Evolutionary conservation across 164 flowering plant genomes (phyloP).

Genomic region (Sextonia rubra): DNA sequence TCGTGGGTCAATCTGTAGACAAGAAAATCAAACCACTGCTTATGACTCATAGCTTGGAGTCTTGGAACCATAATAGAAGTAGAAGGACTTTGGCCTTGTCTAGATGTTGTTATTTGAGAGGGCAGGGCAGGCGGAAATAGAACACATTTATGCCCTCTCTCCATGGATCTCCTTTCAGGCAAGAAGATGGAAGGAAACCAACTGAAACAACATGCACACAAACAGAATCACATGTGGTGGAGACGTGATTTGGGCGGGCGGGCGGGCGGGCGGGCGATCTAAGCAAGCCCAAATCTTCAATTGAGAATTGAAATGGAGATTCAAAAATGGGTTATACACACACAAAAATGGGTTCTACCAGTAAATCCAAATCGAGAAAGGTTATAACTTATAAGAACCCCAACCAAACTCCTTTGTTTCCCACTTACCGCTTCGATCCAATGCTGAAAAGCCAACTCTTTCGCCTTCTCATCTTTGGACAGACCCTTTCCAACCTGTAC

Average conservation of each 20-base stretch:
- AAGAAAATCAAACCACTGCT: neutral
- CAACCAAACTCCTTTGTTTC: neutral
- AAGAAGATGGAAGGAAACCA: neutral
- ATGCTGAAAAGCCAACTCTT: conserved; percentile 80
- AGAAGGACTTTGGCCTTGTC: neutral
- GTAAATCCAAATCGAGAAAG: neutral
- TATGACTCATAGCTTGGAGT: neutral
- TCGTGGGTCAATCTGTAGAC: conserved; percentile 74
- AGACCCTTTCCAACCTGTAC: conserved; percentile 80
- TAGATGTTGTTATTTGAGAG: neutral
- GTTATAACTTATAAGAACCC: neutral
- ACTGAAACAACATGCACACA: neutral
- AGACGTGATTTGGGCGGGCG: neutral
- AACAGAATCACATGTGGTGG: neutral
- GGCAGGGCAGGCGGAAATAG: neutral
- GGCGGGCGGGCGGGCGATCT: no score
- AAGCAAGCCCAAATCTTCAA: neutral
- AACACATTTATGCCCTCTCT: neutral
- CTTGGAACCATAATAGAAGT: neutral
- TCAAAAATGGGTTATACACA: no score
- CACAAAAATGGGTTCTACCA: no score
- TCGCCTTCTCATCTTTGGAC: conserved; percentile 63
- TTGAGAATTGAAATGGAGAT: neutral
- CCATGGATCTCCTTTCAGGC: neutral
- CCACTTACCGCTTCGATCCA: conserved; percentile 92